Evolutionary conservation across 208 protist genomes (phyloP).

Genomic region (Entamoeba invadens): DNA sequence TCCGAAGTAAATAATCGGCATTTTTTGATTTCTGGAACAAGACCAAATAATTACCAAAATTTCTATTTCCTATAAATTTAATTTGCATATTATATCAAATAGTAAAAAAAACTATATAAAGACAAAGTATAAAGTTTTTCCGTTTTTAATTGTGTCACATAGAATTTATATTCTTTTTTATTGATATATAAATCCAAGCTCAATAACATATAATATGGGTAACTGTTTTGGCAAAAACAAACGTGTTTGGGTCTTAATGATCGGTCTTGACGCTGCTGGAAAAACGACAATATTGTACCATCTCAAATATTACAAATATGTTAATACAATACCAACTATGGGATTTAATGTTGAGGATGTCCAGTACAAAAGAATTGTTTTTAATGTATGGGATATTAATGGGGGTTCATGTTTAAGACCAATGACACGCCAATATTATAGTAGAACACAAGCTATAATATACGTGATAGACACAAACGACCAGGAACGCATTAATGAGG

Average conservation of each 20-base stretch:
- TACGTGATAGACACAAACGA: slow-evolving; percentile 74
- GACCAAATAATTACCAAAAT: too few relatives aligned
- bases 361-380: not conserved
- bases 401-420: slow-evolving; percentile 68
- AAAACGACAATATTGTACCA: slow-evolving; percentile 45
- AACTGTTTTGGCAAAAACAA: not conserved
- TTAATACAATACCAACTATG: slow-evolving; percentile 38
- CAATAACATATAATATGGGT: not conserved
- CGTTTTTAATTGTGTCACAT: too few relatives aligned
- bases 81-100: too few relatives aligned
- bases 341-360: slow-evolving; percentile 42
- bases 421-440: slow-evolving; percentile 84
- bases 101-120: too few relatives aligned
- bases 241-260: not conserved
- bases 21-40: too few relatives aligned
- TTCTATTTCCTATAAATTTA: too few relatives aligned
- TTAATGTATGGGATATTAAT: slow-evolving; percentile 30
- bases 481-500: slow-evolving; percentile 56
- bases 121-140: too few relatives aligned
- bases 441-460: slow-evolving; percentile 60
- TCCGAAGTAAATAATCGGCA: too few relatives aligned
- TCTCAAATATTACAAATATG: slow-evolving; percentile 32
- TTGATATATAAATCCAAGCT: too few relatives aligned
- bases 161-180: too few relatives aligned
- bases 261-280: slow-evolving; percentile 15